Conservation (phyloP, 352 stramenopile genomes). For the Albugo candida region DNA sequence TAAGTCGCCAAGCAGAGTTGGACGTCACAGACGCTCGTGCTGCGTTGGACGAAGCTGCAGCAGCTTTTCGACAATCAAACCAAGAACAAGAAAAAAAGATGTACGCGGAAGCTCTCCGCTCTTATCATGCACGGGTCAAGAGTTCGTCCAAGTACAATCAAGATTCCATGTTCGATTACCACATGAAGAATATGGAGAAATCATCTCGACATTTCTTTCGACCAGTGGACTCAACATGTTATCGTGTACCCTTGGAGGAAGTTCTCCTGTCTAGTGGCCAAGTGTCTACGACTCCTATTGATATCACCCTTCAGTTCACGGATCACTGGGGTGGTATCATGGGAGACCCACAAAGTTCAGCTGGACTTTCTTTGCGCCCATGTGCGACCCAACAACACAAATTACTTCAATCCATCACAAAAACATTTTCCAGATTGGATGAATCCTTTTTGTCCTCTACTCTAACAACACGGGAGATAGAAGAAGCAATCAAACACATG, state of each 20-base stretch:
- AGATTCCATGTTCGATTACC: slow-evolving; percentile 7
- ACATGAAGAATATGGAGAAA: slow-evolving; percentile 1
- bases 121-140: slow-evolving; percentile 2
- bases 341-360: neutral
- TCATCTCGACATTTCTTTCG: slow-evolving; percentile 5
- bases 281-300: slow-evolving; percentile 2
- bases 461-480: neutral
- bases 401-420: neutral
- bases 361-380: neutral
- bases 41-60: neutral
- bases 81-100: neutral
- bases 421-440: neutral
- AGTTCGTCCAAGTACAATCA: slow-evolving; percentile 3
- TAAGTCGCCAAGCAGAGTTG: no score
- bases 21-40: no score
- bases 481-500: neutral
- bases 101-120: neutral
- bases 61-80: neutral
- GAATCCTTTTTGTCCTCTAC: neutral
- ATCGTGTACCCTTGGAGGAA: slow-evolving; percentile 1
- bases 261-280: neutral
- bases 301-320: slow-evolving; percentile 5
- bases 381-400: neutral
- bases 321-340: slow-evolving; percentile 6
- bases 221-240: slow-evolving; percentile 3